Percentiles rank a stretch among this genome's conserved stretches.
Conservation (phyloP, 768 basidiomycete genomes). For the Sistotremastrum suecicum region DNA sequence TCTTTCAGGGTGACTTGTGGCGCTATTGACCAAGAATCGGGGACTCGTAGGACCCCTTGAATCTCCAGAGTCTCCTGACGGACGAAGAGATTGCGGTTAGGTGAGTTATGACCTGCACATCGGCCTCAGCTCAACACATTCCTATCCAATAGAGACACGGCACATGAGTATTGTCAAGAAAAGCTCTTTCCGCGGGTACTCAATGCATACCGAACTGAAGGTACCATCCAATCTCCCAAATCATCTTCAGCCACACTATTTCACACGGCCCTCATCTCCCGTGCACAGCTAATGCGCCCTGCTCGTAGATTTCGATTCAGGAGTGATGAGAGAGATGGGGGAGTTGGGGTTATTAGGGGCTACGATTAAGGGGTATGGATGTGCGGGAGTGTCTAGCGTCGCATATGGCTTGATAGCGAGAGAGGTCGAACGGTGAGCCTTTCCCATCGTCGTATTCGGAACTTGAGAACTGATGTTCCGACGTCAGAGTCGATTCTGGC, state of each 20-base stretch:
- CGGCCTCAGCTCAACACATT: slow-evolving; percentile 1
- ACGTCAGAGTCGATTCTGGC: slow-evolving; percentile 77
- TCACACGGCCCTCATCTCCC: background rate
- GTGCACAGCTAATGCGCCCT: background rate
- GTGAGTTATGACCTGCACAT: slow-evolving; percentile 25
- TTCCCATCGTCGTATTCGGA: background rate
- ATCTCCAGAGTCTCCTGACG: slow-evolving; percentile 63
- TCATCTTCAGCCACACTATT: background rate
- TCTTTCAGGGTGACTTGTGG: too few species aligned
- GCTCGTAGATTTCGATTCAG: slow-evolving; percentile 54
- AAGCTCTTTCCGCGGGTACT: slow-evolving; percentile 78
- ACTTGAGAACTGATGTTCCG: background rate
- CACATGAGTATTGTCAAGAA: slow-evolving; percentile 75
- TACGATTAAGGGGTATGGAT: slow-evolving; percentile 87
- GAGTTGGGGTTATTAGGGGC: slow-evolving; percentile 80
- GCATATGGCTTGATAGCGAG: slow-evolving; percentile 90
- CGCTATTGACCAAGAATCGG: too few species aligned
- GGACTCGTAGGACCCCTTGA: slow-evolving; percentile 59
- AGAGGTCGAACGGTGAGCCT: slow-evolving; percentile 72
- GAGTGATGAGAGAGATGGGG: slow-evolving; percentile 83
- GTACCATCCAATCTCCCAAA: slow-evolving; percentile 22
- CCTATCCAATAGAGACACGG: slow-evolving; percentile 46
- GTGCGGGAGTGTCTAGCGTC: slow-evolving; percentile 82
- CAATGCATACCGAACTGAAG: slow-evolving; percentile 78
- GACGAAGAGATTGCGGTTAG: slow-evolving; percentile 86